Evolutionary conservation across 371 early-diverging fungal species (phyloP).

Genomic region (Sporodiniella umbellata): DNA sequence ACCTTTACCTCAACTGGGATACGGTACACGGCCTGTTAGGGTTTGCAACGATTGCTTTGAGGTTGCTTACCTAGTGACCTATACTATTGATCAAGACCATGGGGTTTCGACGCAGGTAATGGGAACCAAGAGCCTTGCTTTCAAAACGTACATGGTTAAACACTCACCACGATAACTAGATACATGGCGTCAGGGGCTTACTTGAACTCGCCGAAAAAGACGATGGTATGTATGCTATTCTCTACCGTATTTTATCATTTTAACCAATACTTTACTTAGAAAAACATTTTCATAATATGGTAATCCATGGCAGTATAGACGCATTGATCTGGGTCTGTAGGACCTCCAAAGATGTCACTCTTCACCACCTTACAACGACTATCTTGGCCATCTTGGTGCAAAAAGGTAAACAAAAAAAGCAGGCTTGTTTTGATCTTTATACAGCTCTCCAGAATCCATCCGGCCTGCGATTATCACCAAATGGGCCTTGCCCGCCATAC

Average conservation of each 20-base stretch:
- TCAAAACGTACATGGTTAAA: too few species aligned
- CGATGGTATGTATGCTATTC: constrained; percentile 47
- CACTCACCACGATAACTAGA: too few species aligned
- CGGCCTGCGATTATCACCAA: constrained; percentile 51
- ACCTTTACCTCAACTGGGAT: constrained; percentile 61
- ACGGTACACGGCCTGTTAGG: constrained; percentile 54
- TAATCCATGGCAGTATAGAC: constrained; percentile 60
- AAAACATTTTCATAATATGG: constrained; percentile 46
- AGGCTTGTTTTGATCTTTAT: not conserved
- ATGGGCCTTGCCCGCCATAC: constrained; percentile 45
- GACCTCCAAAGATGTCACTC: constrained; percentile 36
- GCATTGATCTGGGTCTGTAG: constrained; percentile 58
- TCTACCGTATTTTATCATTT: too few species aligned
- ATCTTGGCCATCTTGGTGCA: constrained; percentile 49
- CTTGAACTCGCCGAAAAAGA: constrained; percentile 56
- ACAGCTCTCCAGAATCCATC: constrained; percentile 30
- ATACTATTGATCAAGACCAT: constrained; percentile 60
- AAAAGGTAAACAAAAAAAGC: constrained; percentile 48
- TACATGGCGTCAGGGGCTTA: constrained; percentile 62
- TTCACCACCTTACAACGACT: constrained; percentile 53
- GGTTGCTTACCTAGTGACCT: constrained; percentile 60
- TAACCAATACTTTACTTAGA: too few species aligned
- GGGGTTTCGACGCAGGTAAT: constrained; percentile 60
- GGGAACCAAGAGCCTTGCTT: not conserved
- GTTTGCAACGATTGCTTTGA: constrained; percentile 64